Conservation (phyloP, 176 grass and related monocot genomes). For the Musa beccarii region DNA sequence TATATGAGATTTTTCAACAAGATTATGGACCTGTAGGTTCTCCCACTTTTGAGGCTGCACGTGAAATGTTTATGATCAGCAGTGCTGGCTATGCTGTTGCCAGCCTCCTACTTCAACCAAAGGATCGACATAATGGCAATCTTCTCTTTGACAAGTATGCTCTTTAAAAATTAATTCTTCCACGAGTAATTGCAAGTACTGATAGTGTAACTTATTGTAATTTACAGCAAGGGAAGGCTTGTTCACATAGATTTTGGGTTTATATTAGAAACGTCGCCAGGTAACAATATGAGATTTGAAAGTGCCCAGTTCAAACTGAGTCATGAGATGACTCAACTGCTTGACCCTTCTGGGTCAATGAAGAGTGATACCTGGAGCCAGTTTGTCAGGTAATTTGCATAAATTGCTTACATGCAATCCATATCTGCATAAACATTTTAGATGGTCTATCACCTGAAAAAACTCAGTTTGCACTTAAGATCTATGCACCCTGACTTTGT, state of each 20-base stretch:
- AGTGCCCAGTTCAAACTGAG: conserved; percentile 99
- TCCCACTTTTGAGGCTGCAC: conserved; percentile 78
- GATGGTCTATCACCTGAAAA: no score
- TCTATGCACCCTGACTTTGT: no score
- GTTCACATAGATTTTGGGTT: conserved; percentile 99
- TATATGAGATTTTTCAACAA: conserved; percentile 99
- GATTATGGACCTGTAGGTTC: conserved; percentile 96
- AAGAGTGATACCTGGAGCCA: conserved; percentile 98
- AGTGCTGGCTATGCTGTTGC: conserved; percentile 99
- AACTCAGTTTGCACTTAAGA: no score
- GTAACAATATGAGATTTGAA: conserved; percentile 95
- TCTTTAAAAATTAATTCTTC: conserved; percentile 17
- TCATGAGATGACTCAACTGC: conserved; percentile 99
- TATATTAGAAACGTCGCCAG: conserved; percentile 99
- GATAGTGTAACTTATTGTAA: conserved; percentile 21
- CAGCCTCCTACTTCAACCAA: conserved; percentile 93
- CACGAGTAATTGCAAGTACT: conserved; percentile 5
- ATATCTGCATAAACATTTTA: background rate
- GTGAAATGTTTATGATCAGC: conserved; percentile 96
- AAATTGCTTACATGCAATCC: background rate
- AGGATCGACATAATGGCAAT: conserved; percentile 99
- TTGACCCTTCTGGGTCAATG: conserved; percentile 95
- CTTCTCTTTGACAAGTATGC: conserved; percentile 95
- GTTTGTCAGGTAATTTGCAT: conserved; percentile 67
- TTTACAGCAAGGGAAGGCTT: conserved; percentile 86